Evolutionary conservation across 306 rosid genomes (phyloP).

Genomic region (Quercus berberidifolia): DNA sequence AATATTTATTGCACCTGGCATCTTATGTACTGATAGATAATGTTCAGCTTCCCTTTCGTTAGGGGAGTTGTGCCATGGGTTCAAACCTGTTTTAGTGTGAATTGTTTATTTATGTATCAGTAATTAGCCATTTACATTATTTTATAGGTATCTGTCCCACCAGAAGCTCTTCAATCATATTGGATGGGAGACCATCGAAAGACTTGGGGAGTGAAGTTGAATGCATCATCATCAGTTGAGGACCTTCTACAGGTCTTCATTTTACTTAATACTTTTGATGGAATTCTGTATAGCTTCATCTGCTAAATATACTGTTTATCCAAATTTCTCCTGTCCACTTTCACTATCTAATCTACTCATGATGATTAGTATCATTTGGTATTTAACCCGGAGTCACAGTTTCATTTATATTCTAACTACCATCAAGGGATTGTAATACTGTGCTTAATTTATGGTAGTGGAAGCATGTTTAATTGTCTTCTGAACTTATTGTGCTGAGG

Average conservation of each 20-base stretch:
- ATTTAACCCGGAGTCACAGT: not conserved
- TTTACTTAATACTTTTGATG: not conserved
- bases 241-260: slow-evolving; percentile 73
- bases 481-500: not conserved
- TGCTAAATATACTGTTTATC: not conserved
- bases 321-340: not conserved
- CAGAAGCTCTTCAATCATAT: slow-evolving; percentile 68
- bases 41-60: not conserved
- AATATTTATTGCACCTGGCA: slow-evolving; percentile 5
- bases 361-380: not conserved
- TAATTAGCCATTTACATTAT: not conserved
- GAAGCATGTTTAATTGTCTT: not conserved
- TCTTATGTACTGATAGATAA: slow-evolving; percentile 1
- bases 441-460: not conserved
- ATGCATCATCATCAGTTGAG: slow-evolving; percentile 58
- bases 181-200: slow-evolving; percentile 69
- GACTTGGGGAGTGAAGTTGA: slow-evolving; percentile 74
- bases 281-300: not conserved
- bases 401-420: not conserved
- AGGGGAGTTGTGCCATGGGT: not conserved
- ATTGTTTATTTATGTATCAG: not conserved
- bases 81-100: not conserved
- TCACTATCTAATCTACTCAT: not conserved
- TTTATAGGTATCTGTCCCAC: slow-evolving; percentile 67
- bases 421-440: not conserved